Percentiles rank a stretch among this genome's conserved stretches.
phyloP scores from a whole-genome alignment of 345 rosid species.

The Bruguiera gymnorhiza region DNA sequence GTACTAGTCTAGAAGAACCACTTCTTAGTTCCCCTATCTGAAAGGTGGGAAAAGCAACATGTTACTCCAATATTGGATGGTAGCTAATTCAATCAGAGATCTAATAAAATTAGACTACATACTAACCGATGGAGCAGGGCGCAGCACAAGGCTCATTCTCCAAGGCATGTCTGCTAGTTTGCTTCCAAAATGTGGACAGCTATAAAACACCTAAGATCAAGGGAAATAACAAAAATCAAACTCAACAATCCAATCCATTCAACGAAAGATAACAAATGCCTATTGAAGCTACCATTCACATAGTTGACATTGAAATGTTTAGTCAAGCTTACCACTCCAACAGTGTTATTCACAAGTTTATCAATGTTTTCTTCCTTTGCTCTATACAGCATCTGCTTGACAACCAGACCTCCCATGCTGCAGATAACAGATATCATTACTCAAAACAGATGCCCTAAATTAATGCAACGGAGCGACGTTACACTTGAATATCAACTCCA shows the following conservation, averaged over 20 bases:
- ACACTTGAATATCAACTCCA: conserved; percentile 4
- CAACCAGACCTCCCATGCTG: conserved; percentile 98
- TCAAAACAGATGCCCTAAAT: neutral
- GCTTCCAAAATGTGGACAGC: conserved; percentile 99
- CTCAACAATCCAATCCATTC: neutral
- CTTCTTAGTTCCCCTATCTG: conserved; percentile 95
- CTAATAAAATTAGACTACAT: conserved; percentile 2
- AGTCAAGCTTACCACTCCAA: conserved; percentile 72
- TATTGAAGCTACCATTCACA: neutral
- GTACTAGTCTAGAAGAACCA: conserved; percentile 78
- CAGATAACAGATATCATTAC: conserved; percentile 20
- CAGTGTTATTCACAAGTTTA: conserved; percentile 76
- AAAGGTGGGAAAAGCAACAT: conserved; percentile 16
- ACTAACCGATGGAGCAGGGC: conserved; percentile 94
- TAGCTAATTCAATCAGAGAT: neutral
- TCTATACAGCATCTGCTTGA: conserved; percentile 87
- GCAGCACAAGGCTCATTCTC: conserved; percentile 94
- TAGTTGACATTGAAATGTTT: conserved; percentile 4
- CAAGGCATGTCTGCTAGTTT: conserved; percentile 98
- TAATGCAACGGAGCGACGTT: neutral
- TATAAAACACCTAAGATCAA: conserved; percentile 77
- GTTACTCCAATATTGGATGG: conserved; percentile 7
- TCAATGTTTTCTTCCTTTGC: conserved; percentile 78
- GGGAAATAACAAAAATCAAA: conserved; percentile 4
- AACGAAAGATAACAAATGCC: neutral